phyloP scores from a whole-genome alignment of 2,329 filamentous ascomycete species.

The Pseudopithomyces chartarum region DNA sequence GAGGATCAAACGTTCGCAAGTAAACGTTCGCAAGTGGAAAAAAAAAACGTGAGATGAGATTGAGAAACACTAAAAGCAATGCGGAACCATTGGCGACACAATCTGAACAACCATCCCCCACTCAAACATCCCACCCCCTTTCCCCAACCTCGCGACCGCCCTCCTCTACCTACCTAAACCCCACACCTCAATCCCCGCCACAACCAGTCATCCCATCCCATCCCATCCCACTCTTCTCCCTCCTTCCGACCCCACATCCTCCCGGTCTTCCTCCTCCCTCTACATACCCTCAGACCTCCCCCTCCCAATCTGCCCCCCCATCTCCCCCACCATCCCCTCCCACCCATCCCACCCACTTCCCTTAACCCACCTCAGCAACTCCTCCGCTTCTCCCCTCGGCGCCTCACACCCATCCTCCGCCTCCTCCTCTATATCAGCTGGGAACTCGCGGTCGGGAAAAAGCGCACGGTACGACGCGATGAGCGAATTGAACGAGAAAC shows the following conservation, averaged over 20 bases:
- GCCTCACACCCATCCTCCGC: conserved; percentile 23
- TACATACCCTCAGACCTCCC: neutral
- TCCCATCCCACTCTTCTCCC: too few relatives aligned
- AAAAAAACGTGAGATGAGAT: too few relatives aligned
- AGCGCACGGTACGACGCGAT: conserved; percentile 45
- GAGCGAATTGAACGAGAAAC: conserved; percentile 54
- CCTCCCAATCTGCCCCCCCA: conserved; percentile 13
- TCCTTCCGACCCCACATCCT: neutral
- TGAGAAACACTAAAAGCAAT: too few relatives aligned
- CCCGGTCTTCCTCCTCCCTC: neutral
- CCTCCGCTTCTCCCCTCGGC: conserved; percentile 29
- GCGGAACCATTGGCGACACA: too few relatives aligned
- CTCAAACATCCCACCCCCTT: too few relatives aligned
- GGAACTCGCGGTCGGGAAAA: conserved; percentile 48
- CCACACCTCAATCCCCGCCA: too few relatives aligned
- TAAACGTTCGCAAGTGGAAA: too few relatives aligned
- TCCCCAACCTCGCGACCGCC: too few relatives aligned
- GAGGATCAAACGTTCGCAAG: too few relatives aligned
- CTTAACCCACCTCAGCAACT: conserved; percentile 34
- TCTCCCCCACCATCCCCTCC: conserved; percentile 27
- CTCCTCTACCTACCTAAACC: too few relatives aligned
- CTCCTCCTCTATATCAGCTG: conserved; percentile 20
- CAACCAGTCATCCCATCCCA: too few relatives aligned
- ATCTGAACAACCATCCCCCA: too few relatives aligned
- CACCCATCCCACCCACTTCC: conserved; percentile 29